phyloP scores from a whole-genome alignment of 169 alveolate species.

The Plasmodium knowlesi region DNA sequence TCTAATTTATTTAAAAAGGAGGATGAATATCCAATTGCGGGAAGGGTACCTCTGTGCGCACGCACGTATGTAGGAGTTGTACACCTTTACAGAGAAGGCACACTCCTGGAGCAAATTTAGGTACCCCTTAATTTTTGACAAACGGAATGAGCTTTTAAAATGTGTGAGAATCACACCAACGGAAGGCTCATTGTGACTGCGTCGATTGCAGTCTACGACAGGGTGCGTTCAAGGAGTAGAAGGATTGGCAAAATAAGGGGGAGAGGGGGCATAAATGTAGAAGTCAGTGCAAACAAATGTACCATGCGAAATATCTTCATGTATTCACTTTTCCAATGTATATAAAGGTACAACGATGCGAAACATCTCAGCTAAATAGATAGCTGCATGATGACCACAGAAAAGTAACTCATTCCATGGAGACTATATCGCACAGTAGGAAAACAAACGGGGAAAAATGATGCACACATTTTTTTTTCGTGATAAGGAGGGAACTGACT shows the following conservation, averaged over 20 bases:
- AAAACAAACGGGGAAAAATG: neutral
- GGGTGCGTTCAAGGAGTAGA: neutral
- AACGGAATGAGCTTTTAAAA: slow-evolving; percentile 34
- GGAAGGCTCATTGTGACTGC: neutral
- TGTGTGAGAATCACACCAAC: slow-evolving; percentile 22
- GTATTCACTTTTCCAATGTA: neutral
- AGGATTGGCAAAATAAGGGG: neutral
- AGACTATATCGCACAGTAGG: neutral
- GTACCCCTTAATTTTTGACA: slow-evolving; percentile 48
- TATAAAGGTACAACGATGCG: neutral
- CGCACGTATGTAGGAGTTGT: neutral
- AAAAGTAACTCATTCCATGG: neutral
- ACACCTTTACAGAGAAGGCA: neutral
- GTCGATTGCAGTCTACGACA: neutral
- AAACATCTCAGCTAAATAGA: neutral
- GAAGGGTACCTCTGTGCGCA: neutral
- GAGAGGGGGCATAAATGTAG: neutral
- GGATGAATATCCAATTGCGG: slow-evolving; percentile 15
- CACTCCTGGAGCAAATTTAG: slow-evolving; percentile 40
- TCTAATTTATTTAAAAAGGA: slow-evolving; percentile 56
- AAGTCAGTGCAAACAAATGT: neutral
- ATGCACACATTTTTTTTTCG: neutral
- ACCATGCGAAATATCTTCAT: neutral
- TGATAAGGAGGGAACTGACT: neutral
- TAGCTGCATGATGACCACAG: neutral